A percentile compares a stretch with the other conserved stretches of the same genome.
phyloP scores from a whole-genome alignment of 2,329 filamentous ascomycete genomes.

The Hortaea werneckii region DNA sequence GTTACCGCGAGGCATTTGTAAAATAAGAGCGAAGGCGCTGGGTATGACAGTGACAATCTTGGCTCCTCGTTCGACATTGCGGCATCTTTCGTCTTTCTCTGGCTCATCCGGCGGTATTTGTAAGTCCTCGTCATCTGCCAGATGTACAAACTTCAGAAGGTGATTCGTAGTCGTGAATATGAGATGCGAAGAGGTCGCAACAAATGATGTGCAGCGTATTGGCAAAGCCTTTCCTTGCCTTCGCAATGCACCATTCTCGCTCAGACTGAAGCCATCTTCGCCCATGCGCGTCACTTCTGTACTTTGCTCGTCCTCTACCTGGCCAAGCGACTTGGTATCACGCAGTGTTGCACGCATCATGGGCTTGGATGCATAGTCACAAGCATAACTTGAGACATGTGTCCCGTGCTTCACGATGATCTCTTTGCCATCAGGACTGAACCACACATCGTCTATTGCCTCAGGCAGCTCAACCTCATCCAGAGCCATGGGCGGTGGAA shows the following conservation, averaged over 20 bases:
- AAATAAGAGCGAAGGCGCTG: constrained; percentile 69
- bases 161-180: constrained; percentile 90
- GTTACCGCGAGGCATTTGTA: constrained; percentile 95
- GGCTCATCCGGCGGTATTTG: constrained; percentile 80
- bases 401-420: constrained; percentile 63
- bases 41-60: constrained; percentile 82
- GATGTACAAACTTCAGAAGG: constrained; percentile 85
- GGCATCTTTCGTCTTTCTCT: constrained; percentile 82
- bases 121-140: constrained; percentile 54
- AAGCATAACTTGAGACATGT: constrained; percentile 59
- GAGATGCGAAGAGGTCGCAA: constrained; percentile 70
- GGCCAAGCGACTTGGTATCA: constrained; percentile 10
- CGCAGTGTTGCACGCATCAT: constrained; percentile 26
- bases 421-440: constrained; percentile 53
- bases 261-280: neutral
- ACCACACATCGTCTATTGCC: constrained; percentile 62
- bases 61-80: constrained; percentile 82
- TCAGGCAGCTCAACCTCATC: constrained; percentile 57
- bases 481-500: constrained; percentile 87
- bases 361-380: constrained; percentile 51
- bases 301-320: neutral
- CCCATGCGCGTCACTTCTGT: neutral
- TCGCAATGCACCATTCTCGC: constrained; percentile 55
- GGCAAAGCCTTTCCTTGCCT: neutral
- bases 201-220: constrained; percentile 72